phyloP scores from a whole-genome alignment of 306 rosid genomes.

The Fragaria vesca region DNA sequence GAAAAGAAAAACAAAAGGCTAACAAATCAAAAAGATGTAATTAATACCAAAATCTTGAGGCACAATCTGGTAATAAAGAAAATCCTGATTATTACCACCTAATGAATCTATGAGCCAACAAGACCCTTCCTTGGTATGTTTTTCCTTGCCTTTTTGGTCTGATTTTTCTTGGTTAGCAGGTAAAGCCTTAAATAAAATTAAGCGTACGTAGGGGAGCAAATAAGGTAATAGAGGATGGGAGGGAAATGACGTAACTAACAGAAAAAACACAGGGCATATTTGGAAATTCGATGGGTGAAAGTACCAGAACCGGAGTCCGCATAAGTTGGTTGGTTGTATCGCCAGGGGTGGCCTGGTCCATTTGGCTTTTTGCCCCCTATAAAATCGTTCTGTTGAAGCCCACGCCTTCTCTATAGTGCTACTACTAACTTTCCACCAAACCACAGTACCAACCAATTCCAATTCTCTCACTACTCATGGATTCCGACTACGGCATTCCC shows the following conservation, averaged over 20 bases:
- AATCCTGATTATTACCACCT: too few species aligned
- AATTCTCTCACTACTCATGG: constrained; percentile 34
- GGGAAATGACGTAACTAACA: not conserved
- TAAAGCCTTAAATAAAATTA: not conserved
- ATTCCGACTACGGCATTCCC: constrained; percentile 91
- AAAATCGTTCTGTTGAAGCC: not conserved
- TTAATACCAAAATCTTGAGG: not conserved
- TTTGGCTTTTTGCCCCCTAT: not conserved
- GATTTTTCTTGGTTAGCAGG: not conserved
- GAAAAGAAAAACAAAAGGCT: too few species aligned
- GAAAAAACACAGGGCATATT: not conserved
- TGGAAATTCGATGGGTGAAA: not conserved
- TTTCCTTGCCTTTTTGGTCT: not conserved
- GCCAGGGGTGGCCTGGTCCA: constrained; percentile 10
- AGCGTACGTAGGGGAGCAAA: not conserved
- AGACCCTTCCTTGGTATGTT: not conserved
- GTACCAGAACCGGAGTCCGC: not conserved
- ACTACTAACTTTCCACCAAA: not conserved
- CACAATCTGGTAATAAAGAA: too few species aligned
- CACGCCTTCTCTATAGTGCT: not conserved
- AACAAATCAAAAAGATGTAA: too few species aligned
- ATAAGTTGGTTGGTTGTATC: not conserved
- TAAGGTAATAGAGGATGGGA: not conserved
- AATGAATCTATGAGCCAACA: not conserved
- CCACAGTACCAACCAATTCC: not conserved